phyloP scores from a whole-genome alignment of 768 basidiomycete genomes.

The Coprinopsis marcescibilis region DNA sequence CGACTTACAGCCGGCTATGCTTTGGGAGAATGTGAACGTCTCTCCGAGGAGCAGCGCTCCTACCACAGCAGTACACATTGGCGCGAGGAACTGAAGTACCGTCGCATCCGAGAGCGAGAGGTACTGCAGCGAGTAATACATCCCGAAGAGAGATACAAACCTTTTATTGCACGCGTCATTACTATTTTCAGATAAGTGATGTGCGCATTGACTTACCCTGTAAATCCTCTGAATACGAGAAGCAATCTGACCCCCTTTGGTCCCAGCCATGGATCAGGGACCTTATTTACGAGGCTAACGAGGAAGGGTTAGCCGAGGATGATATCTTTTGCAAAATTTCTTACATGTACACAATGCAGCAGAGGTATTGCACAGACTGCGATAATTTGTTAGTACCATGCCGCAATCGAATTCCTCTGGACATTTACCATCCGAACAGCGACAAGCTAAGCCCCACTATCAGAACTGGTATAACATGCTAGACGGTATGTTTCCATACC shows the following conservation, averaged over 20 bases:
- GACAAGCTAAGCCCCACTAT: constrained; percentile 6
- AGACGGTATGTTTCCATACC: constrained; percentile 15
- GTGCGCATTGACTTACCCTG: neutral
- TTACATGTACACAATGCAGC: constrained; percentile 10
- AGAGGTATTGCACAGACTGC: constrained; percentile 6
- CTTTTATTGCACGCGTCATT: constrained; percentile 26
- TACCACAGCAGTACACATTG: constrained; percentile 56
- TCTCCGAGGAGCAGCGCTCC: constrained; percentile 63
- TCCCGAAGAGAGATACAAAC: constrained; percentile 65
- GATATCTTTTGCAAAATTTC: neutral
- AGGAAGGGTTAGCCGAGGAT: neutral
- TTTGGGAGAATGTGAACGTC: constrained; percentile 45
- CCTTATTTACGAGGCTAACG: constrained; percentile 25
- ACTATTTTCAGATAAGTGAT: neutral
- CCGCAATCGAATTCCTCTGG: neutral
- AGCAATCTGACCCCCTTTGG: constrained; percentile 58
- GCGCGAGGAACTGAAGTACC: constrained; percentile 69
- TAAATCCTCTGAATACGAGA: neutral
- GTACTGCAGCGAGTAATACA: constrained; percentile 66
- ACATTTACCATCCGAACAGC: constrained; percentile 14
- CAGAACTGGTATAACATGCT: neutral
- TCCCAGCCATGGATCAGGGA: constrained; percentile 55
- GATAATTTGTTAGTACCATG: neutral
- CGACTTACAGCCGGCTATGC: constrained; percentile 39
- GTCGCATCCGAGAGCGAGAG: constrained; percentile 75